A percentile compares a stretch with the other conserved stretches of the same genome.
Evolutionary conservation across 2,329 filamentous ascomycete species (phyloP).

Genomic region (Moelleriella libera): DNA sequence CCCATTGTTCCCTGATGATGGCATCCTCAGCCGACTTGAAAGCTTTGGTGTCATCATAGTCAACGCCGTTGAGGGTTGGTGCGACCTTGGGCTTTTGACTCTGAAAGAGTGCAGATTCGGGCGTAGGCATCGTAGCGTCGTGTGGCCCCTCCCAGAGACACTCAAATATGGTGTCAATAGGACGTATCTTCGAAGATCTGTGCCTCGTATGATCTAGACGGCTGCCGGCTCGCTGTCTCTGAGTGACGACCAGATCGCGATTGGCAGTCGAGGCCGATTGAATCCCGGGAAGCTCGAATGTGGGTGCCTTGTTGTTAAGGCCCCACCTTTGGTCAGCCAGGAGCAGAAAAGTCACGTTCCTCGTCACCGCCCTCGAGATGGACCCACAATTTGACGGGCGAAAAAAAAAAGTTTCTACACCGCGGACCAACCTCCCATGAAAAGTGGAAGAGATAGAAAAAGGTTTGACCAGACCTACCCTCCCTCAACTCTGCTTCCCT

Average conservation of each 20-base stretch:
- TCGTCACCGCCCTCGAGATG: constrained; percentile 19
- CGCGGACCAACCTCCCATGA: constrained; percentile 9
- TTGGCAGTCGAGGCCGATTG: too few relatives aligned
- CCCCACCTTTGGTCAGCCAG: neutral
- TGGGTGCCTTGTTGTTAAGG: constrained; percentile 4
- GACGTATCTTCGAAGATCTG: too few relatives aligned
- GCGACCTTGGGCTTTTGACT: constrained; percentile 72
- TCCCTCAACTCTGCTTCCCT: constrained; percentile 1
- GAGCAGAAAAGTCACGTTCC: neutral
- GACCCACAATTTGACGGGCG: constrained; percentile 19
- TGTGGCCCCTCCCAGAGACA: too few relatives aligned
- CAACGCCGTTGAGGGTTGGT: constrained; percentile 74
- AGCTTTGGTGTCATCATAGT: constrained; percentile 69
- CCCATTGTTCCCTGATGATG: constrained; percentile 77
- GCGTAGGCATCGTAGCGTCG: constrained; percentile 53
- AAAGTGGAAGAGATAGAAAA: constrained; percentile 8
- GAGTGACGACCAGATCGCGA: too few relatives aligned
- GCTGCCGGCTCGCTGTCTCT: too few relatives aligned
- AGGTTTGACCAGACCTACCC: constrained; percentile 1
- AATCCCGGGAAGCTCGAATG: too few relatives aligned
- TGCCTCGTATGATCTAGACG: too few relatives aligned
- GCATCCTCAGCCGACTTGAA: constrained; percentile 75
- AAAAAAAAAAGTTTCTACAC: constrained; percentile 14
- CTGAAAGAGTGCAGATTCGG: constrained; percentile 70
- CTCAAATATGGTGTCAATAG: too few relatives aligned